Conservation (phyloP, 2,329 filamentous ascomycete genomes). For the Colletotrichum sansevieriae region DNA sequence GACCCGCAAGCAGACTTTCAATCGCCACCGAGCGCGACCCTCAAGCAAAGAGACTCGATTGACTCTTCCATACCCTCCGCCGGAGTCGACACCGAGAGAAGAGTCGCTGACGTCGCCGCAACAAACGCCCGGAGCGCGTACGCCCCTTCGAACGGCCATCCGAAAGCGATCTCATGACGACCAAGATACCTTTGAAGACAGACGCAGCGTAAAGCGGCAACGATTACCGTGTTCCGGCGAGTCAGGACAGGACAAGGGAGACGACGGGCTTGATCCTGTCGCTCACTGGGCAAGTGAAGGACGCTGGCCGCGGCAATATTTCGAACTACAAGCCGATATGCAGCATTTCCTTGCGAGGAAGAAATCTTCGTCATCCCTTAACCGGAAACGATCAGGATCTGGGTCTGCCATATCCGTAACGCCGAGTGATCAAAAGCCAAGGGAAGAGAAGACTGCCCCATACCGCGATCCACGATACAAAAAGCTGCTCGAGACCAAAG, state of each 20-base stretch:
- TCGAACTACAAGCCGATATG: slow-evolving; percentile 2
- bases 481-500: slow-evolving; percentile 53
- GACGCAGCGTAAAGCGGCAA: neutral
- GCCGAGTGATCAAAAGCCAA: slow-evolving; percentile 54
- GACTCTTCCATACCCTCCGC: too few species aligned
- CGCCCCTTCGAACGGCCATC: slow-evolving; percentile 4
- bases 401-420: slow-evolving; percentile 41
- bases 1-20: too few species aligned
- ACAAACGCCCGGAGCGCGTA: neutral
- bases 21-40: too few species aligned
- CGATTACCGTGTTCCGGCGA: neutral
- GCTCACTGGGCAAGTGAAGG: slow-evolving; percentile 10
- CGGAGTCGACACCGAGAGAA: neutral
- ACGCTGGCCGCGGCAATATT: slow-evolving; percentile 3
- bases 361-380: neutral
- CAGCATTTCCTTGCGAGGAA: slow-evolving; percentile 1
- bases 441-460: slow-evolving; percentile 54
- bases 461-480: slow-evolving; percentile 54
- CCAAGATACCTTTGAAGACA: neutral
- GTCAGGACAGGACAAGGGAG: too few species aligned
- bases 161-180: slow-evolving; percentile 10
- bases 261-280: neutral
- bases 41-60: too few species aligned
- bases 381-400: slow-evolving; percentile 14
- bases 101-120: neutral